Evolutionary conservation across 805 yeast genomes (phyloP).

Genomic region (Candida dajiaensis): DNA sequence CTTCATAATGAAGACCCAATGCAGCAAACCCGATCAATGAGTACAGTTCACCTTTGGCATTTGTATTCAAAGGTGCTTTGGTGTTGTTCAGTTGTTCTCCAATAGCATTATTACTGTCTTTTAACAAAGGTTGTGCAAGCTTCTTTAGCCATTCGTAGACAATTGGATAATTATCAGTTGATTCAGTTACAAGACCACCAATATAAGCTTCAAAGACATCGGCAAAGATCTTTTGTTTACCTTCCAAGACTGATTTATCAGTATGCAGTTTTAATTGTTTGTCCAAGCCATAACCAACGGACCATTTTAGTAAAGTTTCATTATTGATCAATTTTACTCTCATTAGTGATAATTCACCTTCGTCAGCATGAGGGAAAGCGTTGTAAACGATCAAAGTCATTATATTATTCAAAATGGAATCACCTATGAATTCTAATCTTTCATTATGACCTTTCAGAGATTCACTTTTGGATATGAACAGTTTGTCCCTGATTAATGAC

Average conservation of each 20-base stretch:
- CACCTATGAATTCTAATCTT: conserved; percentile 86
- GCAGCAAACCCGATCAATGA: conserved; percentile 74
- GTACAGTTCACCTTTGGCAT: conserved; percentile 76
- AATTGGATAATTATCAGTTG: conserved; percentile 37
- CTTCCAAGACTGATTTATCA: conserved; percentile 41
- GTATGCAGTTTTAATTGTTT: conserved; percentile 45
- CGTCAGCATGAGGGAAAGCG: conserved; percentile 62
- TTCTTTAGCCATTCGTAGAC: conserved; percentile 53
- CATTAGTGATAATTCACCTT: conserved; percentile 72
- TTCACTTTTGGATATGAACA: conserved; percentile 51
- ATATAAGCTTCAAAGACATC: conserved; percentile 93
- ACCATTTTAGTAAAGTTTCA: conserved; percentile 62
- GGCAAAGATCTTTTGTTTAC: conserved; percentile 69
- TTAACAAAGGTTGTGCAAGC: conserved; percentile 43
- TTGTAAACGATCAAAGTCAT: conserved; percentile 64
- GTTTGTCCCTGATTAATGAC: conserved; percentile 57
- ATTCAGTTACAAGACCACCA: conserved; percentile 72
- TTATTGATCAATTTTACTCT: conserved; percentile 72
- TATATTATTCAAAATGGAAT: conserved; percentile 70
- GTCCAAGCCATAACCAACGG: conserved; percentile 62
- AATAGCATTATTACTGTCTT: conserved; percentile 10
- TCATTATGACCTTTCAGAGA: conserved; percentile 68
- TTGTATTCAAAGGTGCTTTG: conserved; percentile 36
- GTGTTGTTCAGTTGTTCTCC: conserved; percentile 2
- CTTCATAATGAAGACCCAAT: conserved; percentile 47